Percentiles rank a stretch among this genome's conserved stretches.
Evolutionary conservation across 345 rosid species (phyloP).

Genomic region (Ceriops decandra): DNA sequence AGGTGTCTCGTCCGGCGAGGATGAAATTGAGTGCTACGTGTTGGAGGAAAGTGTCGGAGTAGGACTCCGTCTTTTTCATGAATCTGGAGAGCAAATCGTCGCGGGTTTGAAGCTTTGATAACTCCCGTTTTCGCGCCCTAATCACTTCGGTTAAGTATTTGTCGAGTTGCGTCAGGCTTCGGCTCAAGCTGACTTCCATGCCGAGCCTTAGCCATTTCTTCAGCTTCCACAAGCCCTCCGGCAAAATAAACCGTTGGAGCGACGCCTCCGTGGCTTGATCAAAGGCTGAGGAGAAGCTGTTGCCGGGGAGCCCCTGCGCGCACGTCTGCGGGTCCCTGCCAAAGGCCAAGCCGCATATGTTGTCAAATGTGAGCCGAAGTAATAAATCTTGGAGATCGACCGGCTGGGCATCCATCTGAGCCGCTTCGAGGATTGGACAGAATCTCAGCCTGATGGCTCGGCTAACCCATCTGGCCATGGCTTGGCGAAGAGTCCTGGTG

Average conservation of each 20-base stretch:
- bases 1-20: constrained; percentile 97
- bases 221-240: constrained; percentile 75
- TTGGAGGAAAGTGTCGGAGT: constrained; percentile 69
- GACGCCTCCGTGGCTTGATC: constrained; percentile 92
- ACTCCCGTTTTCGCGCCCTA: constrained; percentile 59
- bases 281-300: constrained; percentile 72
- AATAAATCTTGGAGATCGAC: constrained; percentile 81
- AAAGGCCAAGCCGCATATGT: constrained; percentile 87
- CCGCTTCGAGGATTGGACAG: constrained; percentile 60
- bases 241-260: constrained; percentile 81
- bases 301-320: constrained; percentile 60
- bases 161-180: constrained; percentile 67
- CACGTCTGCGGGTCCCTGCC: constrained; percentile 92
- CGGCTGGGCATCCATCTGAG: constrained; percentile 46
- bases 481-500: constrained; percentile 92
- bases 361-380: constrained; percentile 92
- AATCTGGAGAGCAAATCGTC: constrained; percentile 84
- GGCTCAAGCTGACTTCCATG: constrained; percentile 74
- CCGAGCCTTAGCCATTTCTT: constrained; percentile 77
- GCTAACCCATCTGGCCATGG: constrained; percentile 96
- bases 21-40: constrained; percentile 96
- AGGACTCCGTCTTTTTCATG: constrained; percentile 84
- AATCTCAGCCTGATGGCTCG: constrained; percentile 67
- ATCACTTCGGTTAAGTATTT: constrained; percentile 66
- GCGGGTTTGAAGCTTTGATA: constrained; percentile 51